phyloP scores from a whole-genome alignment of 306 rosid genomes.

The Arachis stenosperma region DNA sequence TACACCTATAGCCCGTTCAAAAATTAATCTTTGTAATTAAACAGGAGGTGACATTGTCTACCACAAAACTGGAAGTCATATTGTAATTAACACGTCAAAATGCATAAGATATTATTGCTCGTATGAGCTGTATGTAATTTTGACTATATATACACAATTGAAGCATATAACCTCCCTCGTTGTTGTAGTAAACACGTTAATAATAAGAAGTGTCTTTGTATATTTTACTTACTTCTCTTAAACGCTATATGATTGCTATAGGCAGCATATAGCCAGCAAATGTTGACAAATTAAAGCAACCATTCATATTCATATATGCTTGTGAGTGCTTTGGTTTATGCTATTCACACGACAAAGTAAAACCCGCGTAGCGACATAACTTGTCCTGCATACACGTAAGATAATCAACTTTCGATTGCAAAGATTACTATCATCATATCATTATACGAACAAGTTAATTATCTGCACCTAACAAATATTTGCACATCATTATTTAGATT shows the following conservation, averaged over 20 bases:
- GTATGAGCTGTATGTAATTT: background rate
- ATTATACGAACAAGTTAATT: background rate
- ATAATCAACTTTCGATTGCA: background rate
- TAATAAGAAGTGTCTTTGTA: slow-evolving; percentile 13
- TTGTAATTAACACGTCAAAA: no score
- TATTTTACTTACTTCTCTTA: slow-evolving; percentile 15
- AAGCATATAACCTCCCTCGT: background rate
- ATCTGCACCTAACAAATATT: slow-evolving; percentile 24
- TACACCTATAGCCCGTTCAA: no score
- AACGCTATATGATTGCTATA: slow-evolving; percentile 39
- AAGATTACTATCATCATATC: background rate
- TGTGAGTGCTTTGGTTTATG: background rate
- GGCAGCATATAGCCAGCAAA: slow-evolving; percentile 37
- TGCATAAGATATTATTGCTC: no score
- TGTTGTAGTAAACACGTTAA: background rate
- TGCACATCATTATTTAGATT: background rate
- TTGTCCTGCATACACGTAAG: background rate
- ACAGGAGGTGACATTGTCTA: no score
- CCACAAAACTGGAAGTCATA: no score
- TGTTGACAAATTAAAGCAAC: slow-evolving; percentile 11
- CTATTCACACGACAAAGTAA: slow-evolving; percentile 35
- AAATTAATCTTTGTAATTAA: no score
- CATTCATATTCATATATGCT: background rate
- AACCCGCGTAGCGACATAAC: slow-evolving; percentile 36
- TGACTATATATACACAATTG: background rate